phyloP scores from a whole-genome alignment of 495 filamentous ascomycete genomes.

The Trichoderma gamsii region DNA sequence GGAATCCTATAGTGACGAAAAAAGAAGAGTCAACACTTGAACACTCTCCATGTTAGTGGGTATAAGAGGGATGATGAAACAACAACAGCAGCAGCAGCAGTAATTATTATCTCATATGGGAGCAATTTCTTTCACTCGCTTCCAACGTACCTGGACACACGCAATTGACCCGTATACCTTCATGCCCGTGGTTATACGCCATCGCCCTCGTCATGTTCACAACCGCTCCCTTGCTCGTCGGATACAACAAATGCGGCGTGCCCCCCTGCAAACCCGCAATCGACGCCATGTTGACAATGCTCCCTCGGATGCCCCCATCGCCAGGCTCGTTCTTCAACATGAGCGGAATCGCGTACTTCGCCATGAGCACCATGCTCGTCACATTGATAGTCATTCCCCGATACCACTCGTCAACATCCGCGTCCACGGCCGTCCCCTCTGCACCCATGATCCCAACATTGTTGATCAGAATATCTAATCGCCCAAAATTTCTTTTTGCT shows the following conservation, averaged over 20 bases:
- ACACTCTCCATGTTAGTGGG: too few relatives aligned
- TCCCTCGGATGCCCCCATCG: slow-evolving; percentile 31
- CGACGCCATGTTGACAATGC: slow-evolving; percentile 53
- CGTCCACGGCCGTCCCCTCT: slow-evolving; percentile 46
- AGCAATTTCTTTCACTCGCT: too few relatives aligned
- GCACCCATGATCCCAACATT: slow-evolving; percentile 52
- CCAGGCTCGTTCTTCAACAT: slow-evolving; percentile 40
- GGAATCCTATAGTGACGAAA: slow-evolving; percentile 29
- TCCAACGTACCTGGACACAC: slow-evolving; percentile 45
- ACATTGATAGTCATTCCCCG: slow-evolving; percentile 52
- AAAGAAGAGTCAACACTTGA: too few relatives aligned
- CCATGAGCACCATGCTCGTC: slow-evolving; percentile 54
- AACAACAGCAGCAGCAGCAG: too few relatives aligned
- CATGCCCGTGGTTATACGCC: slow-evolving; percentile 49
- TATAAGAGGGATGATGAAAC: too few relatives aligned
- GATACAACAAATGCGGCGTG: slow-evolving; percentile 54
- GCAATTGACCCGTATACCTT: slow-evolving; percentile 53
- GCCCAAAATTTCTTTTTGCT: slow-evolving; percentile 37
- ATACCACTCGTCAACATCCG: slow-evolving; percentile 49
- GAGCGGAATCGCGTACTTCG: slow-evolving; percentile 46
- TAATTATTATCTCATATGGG: too few relatives aligned
- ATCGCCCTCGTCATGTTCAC: slow-evolving; percentile 55
- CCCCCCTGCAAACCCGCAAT: slow-evolving; percentile 53
- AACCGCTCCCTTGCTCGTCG: slow-evolving; percentile 54
- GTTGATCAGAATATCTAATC: slow-evolving; percentile 53